Conservation (phyloP, 306 rosid species). For the Casuarina glauca region DNA sequence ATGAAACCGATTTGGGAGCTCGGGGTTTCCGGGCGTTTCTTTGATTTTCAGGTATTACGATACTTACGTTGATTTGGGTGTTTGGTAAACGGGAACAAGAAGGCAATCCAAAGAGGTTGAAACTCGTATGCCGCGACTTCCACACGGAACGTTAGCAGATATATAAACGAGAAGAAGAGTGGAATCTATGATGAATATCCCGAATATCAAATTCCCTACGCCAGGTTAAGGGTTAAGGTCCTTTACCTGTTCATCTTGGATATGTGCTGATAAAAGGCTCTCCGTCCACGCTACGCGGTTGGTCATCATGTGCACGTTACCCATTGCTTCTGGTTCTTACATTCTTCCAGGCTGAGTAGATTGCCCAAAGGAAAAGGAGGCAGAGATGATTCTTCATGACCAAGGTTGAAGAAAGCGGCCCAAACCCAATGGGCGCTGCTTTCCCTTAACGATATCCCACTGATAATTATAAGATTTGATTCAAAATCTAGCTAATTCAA, state of each 20-base stretch:
- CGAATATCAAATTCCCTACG: neutral
- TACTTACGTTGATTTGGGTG: neutral
- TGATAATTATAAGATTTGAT: too few relatives aligned
- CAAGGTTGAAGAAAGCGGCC: too few relatives aligned
- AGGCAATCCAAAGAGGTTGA: neutral
- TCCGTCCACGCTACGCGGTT: neutral
- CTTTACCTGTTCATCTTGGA: neutral
- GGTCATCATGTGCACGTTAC: neutral
- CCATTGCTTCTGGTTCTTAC: neutral
- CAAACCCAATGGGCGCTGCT: too few relatives aligned
- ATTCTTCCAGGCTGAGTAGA: neutral
- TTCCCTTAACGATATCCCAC: too few relatives aligned
- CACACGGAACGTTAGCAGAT: neutral
- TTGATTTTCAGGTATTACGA: too few relatives aligned
- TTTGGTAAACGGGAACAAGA: neutral
- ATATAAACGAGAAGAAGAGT: neutral
- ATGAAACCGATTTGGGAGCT: constrained; percentile 20
- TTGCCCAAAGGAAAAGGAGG: neutral
- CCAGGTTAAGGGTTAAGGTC: too few relatives aligned
- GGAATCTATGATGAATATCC: neutral
- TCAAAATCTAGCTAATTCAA: too few relatives aligned
- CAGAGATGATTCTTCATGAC: neutral
- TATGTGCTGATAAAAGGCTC: neutral
- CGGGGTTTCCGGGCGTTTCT: constrained; percentile 3
- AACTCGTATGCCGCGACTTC: neutral